Base-by-base conservation (phyloP, 768 basidiomycete species). In the Tylopilus vinaceipallidus region DNA sequence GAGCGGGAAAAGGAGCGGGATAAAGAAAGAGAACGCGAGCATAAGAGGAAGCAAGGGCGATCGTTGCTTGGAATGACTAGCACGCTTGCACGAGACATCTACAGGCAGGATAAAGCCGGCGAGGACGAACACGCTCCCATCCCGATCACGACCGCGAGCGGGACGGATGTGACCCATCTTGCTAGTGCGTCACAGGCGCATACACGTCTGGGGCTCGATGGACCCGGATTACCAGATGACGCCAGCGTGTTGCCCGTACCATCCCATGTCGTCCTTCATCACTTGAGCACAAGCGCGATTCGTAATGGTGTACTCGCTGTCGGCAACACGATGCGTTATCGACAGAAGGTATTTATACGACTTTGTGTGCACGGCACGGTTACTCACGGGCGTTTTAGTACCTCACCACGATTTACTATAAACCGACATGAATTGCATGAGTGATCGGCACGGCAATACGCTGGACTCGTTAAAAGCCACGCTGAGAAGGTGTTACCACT, bases 211-310 rank as follows among this genome's bases (percentile, higher is more conserved):
- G 70, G 66, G 34, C 50, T 73, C 36, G 74, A 73, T 12, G 71
- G 64, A 7, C 58, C 61, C 0, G 72, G 78, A n/a, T 56, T 85
- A 61, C 80, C 83, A 16, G 95, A 98, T 68, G 95, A 98, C 62
- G 88, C 82, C 44, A 87, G 86, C 41, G 92, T 98, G 49, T 69
- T 98, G 54, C 88, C 95, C 14, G 91, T 97, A 19, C 95, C 95
- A 19, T 88, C 84, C 32, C 95, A 98, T 72, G 91, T 92, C 32
- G 92, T 98, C 20, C 73, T 98, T 55, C 93, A 97, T 59, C 95
- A 98, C 69, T 70, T 98, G 60, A 91, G 91, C 54, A 97, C 95
- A 53, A 95, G 92, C 61, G 94, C 95, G 44, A 98, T 98, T 53
- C 78, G 84, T 68, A 94, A 94, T 66, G 94, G 92, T 7, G 91